Base-by-base conservation (phyloP, 768 basidiomycete species). In the Lactarius trivialis region DNA sequence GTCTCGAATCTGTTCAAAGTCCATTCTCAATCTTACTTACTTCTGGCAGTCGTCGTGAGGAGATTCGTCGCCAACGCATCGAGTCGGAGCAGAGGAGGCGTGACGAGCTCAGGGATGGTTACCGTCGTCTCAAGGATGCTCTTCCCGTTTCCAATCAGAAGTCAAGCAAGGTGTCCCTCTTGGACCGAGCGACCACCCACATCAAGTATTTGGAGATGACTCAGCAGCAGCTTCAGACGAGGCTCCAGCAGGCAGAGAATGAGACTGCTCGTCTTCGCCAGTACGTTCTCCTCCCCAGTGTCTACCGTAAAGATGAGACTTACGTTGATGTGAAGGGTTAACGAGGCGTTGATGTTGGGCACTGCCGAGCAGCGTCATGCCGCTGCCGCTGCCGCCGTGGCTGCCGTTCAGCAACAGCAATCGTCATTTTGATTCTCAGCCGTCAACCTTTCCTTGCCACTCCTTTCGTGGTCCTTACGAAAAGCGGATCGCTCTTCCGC, bases 11-110 rank as follows among this genome's bases (percentile, higher is more conserved):
- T 30, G 15, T 60, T 62, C 26, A 45, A n/a, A 50, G 14, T 21
- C 14, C 39, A 19, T 19, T 1, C 43, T 57, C 53, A 19, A 36
- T 48, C 34, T 58, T 19, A 64, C 50, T 57, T 37, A 59, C 61
- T 17, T 53, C 56, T 43, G 8, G n/a, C 68, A 81, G 82, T 51
- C 90, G 91, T 75, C 89, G 91, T 71, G 91, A 93, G 79, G 89
- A 90, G 60, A 90, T 93, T 70, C 89, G 91, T 72, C 85, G 85
- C 72, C 91, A 93, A 78, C 89, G 91, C 76, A 93, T 93, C 78
- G 91, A 93, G 80, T 92, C 91, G 28, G 91, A 93, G 79, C 90
- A 95, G 79, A 81, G 92, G 68, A 83, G 93, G 68, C 85, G 93
- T 41, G 92, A 95, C 70, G 93, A 96, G 76, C 89, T 96, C 72